Base-by-base conservation (phyloP, 2,329 filamentous ascomycete species). In the Sarocladiaceae sp. region DNA sequence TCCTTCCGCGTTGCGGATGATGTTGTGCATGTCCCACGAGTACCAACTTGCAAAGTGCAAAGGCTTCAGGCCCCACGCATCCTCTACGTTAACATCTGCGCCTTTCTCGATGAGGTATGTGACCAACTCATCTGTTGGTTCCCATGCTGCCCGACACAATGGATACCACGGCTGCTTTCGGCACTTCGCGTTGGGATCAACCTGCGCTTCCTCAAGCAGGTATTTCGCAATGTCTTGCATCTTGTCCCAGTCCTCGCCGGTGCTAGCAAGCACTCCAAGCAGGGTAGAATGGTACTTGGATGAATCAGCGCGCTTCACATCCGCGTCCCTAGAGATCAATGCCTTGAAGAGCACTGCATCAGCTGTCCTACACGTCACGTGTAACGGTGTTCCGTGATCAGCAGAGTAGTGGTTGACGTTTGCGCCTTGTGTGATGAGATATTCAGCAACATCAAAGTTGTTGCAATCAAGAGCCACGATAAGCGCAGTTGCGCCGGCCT, bases 371-470 rank as follows among this genome's bases (percentile, higher is more conserved):
- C 46, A 49, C 8, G 46, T 28, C 7, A 49, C 22, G 11, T 65
- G 63, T 1, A 65, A 51, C 15, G 56, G 55, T 4, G 56, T 61
- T 1, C 2, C 22, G 0, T 44, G 20, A 7, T 18, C 26, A 11
- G 46, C 4, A 6, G 17, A 4, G 18, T 18, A 35, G 20, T 33
- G 18, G 28, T 49, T 35, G 28, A 36, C 46, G 28, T 33, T 23
- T 3, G 28, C 53, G 4, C 33, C 15, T 12, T n/a, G 7, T 10
- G 20, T 20, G 18, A 49, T 49, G n/a, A 33, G 18, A 26, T 35
- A 49, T 5, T 20, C 18, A 8, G 46, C 26, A 4, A 35, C 46
- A 4, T 15, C 12, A 4, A 10, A 20, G 29, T 49, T 33, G n/a
- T 4, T 15, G 12, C 3, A 5, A 15, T 33, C 28, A 15, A 49